Base-by-base conservation (phyloP, 371 early-diverging fungal species). In the Apophysomyces variabilis region DNA sequence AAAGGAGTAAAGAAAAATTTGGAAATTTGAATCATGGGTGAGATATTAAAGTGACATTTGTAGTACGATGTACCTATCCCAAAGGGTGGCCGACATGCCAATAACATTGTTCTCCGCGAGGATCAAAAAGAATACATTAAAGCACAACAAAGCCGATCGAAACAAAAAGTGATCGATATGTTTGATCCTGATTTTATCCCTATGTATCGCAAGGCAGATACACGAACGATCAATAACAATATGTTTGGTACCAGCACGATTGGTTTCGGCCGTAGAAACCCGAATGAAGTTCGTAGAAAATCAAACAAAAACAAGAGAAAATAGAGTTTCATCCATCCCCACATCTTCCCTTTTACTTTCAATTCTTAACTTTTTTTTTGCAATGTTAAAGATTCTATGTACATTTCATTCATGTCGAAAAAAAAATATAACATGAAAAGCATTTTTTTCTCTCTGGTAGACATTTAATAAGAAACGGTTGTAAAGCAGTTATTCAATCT, bases 231-330 rank as follows among this genome's bases (percentile, higher is more conserved):
- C 8, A 79, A 76, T 26, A 83, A 85, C 61, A 88, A 89, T 62
- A 87, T 88, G 66, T 84, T 81, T 68, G 90, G 89, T 38, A 84
- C 89, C 58, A 91, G 93, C 1, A 80, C 82, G 21, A 89, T 96
- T 77, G 95, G 94, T 0, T 90, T 87, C 71, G 97, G 97, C 37
- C 81, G 93, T 35, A 89, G 86, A 66, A 97, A 97, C 73, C 96
- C 96, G 32, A 97, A 97, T 74, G 86, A 83, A 4, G 77, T 77
- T 38, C 85, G 80, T 65, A 78, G 79, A 66, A 85, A 85, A 54
- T 72, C 79, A 7, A 82, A 83, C 67, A 78, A 82, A 67, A 85
- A 83, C 67, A 78, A 82, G 69, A 85, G 80, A 58, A 65, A 59
- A 14, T 66, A 60, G 61, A 66, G 41, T 44, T 62, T 9, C 54